A percentile compares a stretch with the other conserved stretches of the same genome.
Evolutionary conservation across 1,139 yeast species (phyloP).

Genomic region (Citeromyces hawaiiensis): DNA sequence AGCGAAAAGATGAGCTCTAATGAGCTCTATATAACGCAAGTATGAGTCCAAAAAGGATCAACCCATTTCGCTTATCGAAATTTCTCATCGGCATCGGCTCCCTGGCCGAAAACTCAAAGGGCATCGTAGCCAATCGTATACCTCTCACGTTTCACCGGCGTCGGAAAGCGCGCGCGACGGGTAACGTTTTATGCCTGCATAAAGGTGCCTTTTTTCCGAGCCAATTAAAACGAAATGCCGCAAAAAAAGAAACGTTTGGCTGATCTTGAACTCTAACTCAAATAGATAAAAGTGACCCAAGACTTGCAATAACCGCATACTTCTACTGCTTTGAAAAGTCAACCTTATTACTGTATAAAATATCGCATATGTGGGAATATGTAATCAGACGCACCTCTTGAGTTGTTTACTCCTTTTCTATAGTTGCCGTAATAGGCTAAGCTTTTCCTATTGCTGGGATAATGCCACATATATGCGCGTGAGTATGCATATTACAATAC

Average conservation of each 20-base stretch:
- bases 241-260: not conserved
- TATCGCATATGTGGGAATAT: not conserved
- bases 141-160: not conserved
- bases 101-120: too few species aligned
- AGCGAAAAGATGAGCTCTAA: too few species aligned
- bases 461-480: not conserved
- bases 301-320: not conserved
- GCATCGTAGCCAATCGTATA: not conserved
- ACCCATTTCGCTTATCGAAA: too few species aligned
- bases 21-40: too few species aligned
- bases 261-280: not conserved
- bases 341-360: not conserved
- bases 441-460: not conserved
- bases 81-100: too few species aligned
- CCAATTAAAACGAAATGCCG: not conserved
- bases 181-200: not conserved
- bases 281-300: not conserved
- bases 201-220: not conserved
- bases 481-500: not conserved
- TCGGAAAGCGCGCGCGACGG: not conserved
- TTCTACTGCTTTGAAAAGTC: not conserved
- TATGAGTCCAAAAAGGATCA: too few species aligned
- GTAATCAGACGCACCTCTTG: not conserved
- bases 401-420: not conserved
- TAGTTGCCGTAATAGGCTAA: not conserved